phyloP scores from a whole-genome alignment of 1,284 basidiomycete species.

The Meripilus lineatus region DNA sequence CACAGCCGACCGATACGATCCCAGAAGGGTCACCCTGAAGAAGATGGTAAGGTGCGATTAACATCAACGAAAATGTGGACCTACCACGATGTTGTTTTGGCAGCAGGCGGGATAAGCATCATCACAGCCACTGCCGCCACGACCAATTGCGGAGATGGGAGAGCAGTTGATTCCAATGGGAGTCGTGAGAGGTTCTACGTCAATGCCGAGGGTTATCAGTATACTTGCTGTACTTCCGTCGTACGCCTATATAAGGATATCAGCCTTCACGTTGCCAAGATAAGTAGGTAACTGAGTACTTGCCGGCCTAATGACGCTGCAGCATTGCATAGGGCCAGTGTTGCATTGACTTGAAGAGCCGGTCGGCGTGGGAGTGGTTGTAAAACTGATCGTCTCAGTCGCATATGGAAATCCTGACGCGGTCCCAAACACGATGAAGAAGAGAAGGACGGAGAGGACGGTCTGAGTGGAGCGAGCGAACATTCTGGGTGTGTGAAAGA shows the following conservation, averaged over 20 bases:
- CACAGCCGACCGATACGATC: conserved; percentile 4
- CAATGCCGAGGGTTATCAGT: conserved; percentile 9
- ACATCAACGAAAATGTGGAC: too few species aligned
- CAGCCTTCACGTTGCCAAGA: background rate
- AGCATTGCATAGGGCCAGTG: conserved; percentile 10
- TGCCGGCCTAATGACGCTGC: conserved; percentile 1
- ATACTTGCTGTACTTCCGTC: background rate
- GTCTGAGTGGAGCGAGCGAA: background rate
- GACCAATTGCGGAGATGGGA: conserved; percentile 14
- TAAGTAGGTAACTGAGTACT: too few species aligned
- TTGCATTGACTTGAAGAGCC: conserved; percentile 5
- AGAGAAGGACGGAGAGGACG: conserved; percentile 1
- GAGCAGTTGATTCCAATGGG: conserved; percentile 14
- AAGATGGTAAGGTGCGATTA: too few species aligned
- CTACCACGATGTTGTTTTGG: conserved; percentile 5
- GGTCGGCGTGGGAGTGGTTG: background rate
- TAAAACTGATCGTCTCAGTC: conserved; percentile 7
- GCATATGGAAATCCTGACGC: background rate
- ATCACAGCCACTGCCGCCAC: conserved; percentile 6
- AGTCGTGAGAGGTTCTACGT: conserved; percentile 11
- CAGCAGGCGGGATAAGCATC: conserved; percentile 6
- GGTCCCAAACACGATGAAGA: conserved; percentile 6
- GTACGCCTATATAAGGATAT: background rate
- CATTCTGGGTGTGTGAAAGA: background rate
- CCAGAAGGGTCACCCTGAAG: too few species aligned